Evolutionary conservation across 2,329 filamentous ascomycete genomes (phyloP), one percentile per base, ranked within the genome.

Genomic region (Diaporthe capsici): DNA sequence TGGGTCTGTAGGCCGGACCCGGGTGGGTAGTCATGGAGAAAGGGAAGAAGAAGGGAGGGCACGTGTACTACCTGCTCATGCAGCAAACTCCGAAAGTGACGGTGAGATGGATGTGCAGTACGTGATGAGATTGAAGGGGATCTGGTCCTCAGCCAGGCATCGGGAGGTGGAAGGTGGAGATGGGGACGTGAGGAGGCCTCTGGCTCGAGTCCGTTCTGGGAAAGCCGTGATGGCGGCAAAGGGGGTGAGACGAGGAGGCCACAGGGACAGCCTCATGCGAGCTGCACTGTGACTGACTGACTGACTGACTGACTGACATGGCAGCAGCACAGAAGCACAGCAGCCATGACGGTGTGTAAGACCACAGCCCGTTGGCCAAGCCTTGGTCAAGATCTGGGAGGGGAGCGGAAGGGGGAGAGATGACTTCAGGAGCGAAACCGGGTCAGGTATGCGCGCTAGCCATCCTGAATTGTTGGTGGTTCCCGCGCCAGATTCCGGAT

Each of bases 191-290:
- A 47, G 72, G 72, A 58, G 70, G 74, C 60, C 74, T 75, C 70
- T 73, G 51, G 37, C 58, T 49, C 25, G 74, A 70, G 63, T 68
- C 74, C 53, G n/a, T 39, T 73, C 25, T 61, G 47, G 70, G 74
- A 68, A 75, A 75, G 60, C 70, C 70, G 74, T 73, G 68, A 73
- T 72, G 28, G 53, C 25, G 31, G 39, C 68, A 28, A 53, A 44
- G 73, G 67, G 22, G 70, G 60, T 34, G 25, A 49, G 42, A 47
- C 51, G 55, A 58, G 55, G 42, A 72, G 39, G 68, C 37, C 9
- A 22, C 25, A 34, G 34, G 49, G 39, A 53, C 57, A 63, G 49
- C 57, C 53, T 61, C 57, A 61, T 72, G 53, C 57, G 22, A 37
- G n/a, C 72, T 73, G 72, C 72, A 68, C 34, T 58, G 71, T 73